Conservation (phyloP, 208 protist species). For the Eutreptiella sp. region DNA sequence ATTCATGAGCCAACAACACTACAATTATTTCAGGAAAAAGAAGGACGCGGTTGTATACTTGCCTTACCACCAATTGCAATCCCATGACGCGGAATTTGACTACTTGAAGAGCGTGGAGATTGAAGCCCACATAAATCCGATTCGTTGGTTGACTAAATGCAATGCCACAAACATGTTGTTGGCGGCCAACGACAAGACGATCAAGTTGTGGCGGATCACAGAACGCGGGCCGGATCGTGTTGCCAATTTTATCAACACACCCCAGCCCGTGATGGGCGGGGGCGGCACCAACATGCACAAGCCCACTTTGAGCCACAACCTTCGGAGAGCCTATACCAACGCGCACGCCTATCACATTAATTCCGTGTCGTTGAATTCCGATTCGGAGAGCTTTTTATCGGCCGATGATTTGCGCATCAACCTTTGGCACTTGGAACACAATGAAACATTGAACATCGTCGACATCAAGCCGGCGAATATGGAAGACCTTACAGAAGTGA, state of each 20-base stretch:
- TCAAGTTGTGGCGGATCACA: constrained; percentile 83
- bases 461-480: constrained; percentile 87
- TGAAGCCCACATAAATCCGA: constrained; percentile 85
- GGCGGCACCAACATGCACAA: constrained; percentile 27
- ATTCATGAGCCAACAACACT: too few relatives aligned
- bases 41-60: too few relatives aligned
- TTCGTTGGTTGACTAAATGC: constrained; percentile 24
- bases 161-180: constrained; percentile 1
- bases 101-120: constrained; percentile 81
- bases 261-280: not conserved
- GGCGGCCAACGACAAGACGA: constrained; percentile 67
- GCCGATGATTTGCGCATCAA: constrained; percentile 85
- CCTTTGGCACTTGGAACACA: constrained; percentile 71
- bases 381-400: constrained; percentile 37
- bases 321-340: constrained; percentile 61
- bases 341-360: constrained; percentile 87
- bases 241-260: not conserved
- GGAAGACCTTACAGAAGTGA: constrained; percentile 83
- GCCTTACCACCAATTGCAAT: constrained; percentile 82
- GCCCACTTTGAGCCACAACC: not conserved
- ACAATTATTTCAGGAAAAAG: too few relatives aligned
- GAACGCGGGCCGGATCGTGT: constrained; percentile 52
- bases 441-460: constrained; percentile 62
- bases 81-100: constrained; percentile 83
- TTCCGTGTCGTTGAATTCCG: constrained; percentile 63